phyloP scores from a whole-genome alignment of 257 asterid genomes.

The Solanum gandarillasii region DNA sequence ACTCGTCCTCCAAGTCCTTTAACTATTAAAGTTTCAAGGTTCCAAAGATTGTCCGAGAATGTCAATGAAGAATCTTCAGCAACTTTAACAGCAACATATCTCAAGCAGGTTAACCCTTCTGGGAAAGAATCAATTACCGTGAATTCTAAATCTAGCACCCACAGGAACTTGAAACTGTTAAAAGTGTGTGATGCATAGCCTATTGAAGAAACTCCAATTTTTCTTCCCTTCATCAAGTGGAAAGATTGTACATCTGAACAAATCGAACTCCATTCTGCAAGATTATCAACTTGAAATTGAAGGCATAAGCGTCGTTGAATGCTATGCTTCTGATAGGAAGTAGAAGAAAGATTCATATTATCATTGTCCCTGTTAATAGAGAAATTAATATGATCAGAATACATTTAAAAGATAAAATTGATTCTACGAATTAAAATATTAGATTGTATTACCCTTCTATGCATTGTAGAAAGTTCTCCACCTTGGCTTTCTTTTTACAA shows the following conservation, averaged over 20 bases:
- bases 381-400: not conserved
- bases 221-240: not conserved
- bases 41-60: not conserved
- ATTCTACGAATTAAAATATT: not conserved
- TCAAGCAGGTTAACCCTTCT: not conserved
- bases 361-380: not conserved
- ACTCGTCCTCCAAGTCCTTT: not conserved
- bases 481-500: not conserved
- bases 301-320: not conserved
- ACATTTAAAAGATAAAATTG: not conserved
- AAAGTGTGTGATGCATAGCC: not conserved
- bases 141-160: not conserved
- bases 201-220: not conserved
- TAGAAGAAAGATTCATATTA: not conserved
- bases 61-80: not conserved
- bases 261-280: not conserved
- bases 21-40: not conserved
- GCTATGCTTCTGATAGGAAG: not conserved
- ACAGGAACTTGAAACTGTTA: not conserved
- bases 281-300: not conserved
- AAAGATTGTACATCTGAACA: not conserved
- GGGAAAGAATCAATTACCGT: not conserved
- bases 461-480: not conserved
- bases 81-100: not conserved
- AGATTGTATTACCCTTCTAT: not conserved